These are phyloP conservation scores for Pleurostoma richardsiae DNA, from an alignment of 2,329 filamentous ascomycete genomes.

Conservation along the genomic window DNA sequence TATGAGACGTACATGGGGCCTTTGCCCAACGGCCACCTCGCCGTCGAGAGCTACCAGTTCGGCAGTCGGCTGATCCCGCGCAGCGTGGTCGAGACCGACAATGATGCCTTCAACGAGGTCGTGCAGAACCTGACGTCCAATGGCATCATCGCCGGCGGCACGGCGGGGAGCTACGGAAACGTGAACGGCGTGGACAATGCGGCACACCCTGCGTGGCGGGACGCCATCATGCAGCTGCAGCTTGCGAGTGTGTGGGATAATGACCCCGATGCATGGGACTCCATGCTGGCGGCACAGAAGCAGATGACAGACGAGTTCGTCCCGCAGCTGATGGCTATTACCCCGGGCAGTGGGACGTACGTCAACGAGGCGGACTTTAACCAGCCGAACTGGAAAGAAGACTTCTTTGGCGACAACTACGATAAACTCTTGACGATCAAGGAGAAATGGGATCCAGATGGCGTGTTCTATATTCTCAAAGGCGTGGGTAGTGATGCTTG, in stretches of 20 bases:
- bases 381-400: slow-evolving; percentile 21
- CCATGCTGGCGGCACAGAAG: slow-evolving; percentile 19
- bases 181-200: slow-evolving; percentile 24
- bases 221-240: slow-evolving; percentile 23
- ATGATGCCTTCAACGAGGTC: slow-evolving; percentile 19
- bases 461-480: slow-evolving; percentile 20
- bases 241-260: slow-evolving; percentile 19
- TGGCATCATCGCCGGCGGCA: slow-evolving; percentile 22
- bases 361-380: slow-evolving; percentile 24
- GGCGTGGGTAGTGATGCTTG: slow-evolving; percentile 21
- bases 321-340: slow-evolving; percentile 16
- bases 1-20: slow-evolving; percentile 29
- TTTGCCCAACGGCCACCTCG: slow-evolving; percentile 23
- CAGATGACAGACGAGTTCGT: slow-evolving; percentile 23
- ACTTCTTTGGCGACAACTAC: slow-evolving; percentile 25
- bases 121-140: slow-evolving; percentile 21
- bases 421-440: slow-evolving; percentile 19
- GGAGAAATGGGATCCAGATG: slow-evolving; percentile 21
- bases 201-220: slow-evolving; percentile 31
- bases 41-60: slow-evolving; percentile 24
- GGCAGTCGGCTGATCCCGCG: slow-evolving; percentile 30
- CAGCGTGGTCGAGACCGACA: slow-evolving; percentile 20
- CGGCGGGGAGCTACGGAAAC: slow-evolving; percentile 21
- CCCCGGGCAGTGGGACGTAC: slow-evolving; percentile 17
- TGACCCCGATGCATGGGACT: slow-evolving; percentile 11